phyloP scores from a whole-genome alignment of 2,329 filamentous ascomycete genomes.

The Camillea tinctor region DNA sequence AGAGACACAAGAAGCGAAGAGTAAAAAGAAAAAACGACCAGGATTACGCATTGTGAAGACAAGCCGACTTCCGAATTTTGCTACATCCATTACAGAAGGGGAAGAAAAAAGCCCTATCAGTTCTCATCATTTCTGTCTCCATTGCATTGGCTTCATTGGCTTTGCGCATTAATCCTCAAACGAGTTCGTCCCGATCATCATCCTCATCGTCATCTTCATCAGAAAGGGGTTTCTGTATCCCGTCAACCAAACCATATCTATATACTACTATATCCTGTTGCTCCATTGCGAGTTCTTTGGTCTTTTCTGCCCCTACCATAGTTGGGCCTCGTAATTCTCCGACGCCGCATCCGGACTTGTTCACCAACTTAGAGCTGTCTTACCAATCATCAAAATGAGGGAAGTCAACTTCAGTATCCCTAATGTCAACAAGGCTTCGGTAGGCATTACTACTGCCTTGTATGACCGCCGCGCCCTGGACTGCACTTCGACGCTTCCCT shows the following conservation, averaged over 20 bases:
- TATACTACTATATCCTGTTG: slow-evolving; percentile 22
- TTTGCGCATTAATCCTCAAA: slow-evolving; percentile 26
- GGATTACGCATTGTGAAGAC: slow-evolving; percentile 27
- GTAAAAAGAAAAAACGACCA: slow-evolving; percentile 7
- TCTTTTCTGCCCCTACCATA: slow-evolving; percentile 6
- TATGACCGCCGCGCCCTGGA: slow-evolving; percentile 97
- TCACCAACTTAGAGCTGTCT: slow-evolving; percentile 15
- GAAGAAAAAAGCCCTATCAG: slow-evolving; percentile 9
- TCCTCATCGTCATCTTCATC: too few relatives aligned
- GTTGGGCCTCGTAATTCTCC: slow-evolving; percentile 10
- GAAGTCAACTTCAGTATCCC: slow-evolving; percentile 99
- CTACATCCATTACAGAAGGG: slow-evolving; percentile 1
- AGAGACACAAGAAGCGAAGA: too few relatives aligned
- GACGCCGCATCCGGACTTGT: slow-evolving; percentile 24
- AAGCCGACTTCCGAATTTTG: slow-evolving; percentile 19
- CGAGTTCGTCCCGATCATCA: slow-evolving; percentile 20
- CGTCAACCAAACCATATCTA: slow-evolving; percentile 21
- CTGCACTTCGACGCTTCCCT: slow-evolving; percentile 93
- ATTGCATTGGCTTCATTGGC: slow-evolving; percentile 17
- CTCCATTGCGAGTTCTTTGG: slow-evolving; percentile 4
- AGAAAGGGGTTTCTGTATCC: slow-evolving; percentile 18
- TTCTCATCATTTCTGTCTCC: slow-evolving; percentile 8
- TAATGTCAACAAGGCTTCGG: slow-evolving; percentile 98
- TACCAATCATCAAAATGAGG: slow-evolving; percentile 70
- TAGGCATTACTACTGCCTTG: slow-evolving; percentile 96